phyloP scores from a whole-genome alignment of 176 grass and related monocot genomes.

The Triticum turgidum region DNA sequence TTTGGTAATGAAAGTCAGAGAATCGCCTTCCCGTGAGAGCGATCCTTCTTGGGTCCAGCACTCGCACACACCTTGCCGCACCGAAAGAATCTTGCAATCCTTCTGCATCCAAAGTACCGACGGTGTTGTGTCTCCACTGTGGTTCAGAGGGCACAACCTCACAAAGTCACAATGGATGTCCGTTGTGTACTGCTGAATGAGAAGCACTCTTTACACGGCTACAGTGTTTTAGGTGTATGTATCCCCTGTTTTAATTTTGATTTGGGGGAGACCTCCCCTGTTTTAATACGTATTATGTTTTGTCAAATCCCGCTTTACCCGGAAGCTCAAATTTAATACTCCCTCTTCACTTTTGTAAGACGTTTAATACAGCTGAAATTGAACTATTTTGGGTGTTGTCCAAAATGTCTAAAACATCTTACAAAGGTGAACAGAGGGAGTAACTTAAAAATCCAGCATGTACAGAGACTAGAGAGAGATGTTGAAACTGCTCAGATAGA shows the following conservation, averaged over 20 bases:
- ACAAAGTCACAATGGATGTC: neutral
- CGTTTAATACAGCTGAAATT: too few relatives aligned
- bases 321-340: neutral
- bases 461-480: neutral
- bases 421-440: too few relatives aligned
- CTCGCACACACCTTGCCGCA: neutral
- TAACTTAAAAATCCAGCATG: neutral
- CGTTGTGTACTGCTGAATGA: neutral
- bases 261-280: neutral
- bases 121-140: neutral
- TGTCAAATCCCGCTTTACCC: neutral
- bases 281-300: neutral
- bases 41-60: constrained; percentile 23
- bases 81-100: constrained; percentile 16
- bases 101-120: neutral
- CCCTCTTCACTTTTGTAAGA: too few relatives aligned
- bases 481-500: neutral
- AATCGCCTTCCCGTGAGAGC: neutral
- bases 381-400: too few relatives aligned
- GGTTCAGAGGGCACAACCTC: neutral
- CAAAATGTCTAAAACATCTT: too few relatives aligned
- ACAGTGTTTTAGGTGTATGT: neutral
- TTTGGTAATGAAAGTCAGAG: constrained; percentile 18
- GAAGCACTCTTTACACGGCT: neutral
- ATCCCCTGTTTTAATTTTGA: neutral